Conservation (phyloP, 2,329 filamentous ascomycete genomes). For the Aspergillus sp. region DNA sequence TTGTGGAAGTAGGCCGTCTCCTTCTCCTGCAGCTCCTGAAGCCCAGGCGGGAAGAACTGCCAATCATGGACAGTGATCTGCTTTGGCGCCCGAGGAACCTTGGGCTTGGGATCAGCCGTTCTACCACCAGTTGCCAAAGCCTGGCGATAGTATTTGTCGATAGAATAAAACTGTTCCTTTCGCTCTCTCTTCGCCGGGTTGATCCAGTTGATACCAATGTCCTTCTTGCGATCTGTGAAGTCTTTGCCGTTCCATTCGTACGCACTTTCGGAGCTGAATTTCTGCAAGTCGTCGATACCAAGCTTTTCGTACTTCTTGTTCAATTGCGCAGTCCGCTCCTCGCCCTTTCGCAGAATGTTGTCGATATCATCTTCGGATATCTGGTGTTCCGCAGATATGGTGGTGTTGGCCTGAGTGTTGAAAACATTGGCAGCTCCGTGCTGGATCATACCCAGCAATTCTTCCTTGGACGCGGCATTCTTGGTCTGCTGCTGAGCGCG, state of each 20-base stretch:
- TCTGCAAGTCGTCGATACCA: constrained; percentile 93
- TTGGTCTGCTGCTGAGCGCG: constrained; percentile 88
- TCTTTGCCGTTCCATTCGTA: constrained; percentile 99
- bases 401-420: constrained; percentile 66
- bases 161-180: constrained; percentile 96
- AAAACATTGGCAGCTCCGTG: constrained; percentile 97
- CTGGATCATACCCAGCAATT: constrained; percentile 96
- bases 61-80: constrained; percentile 92
- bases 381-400: constrained; percentile 61
- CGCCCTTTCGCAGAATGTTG: constrained; percentile 78
- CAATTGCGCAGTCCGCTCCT: constrained; percentile 83
- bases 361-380: constrained; percentile 91
- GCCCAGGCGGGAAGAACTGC: constrained; percentile 86
- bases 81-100: constrained; percentile 92
- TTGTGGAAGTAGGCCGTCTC: constrained; percentile 96
- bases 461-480: constrained; percentile 91
- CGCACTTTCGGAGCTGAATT: constrained; percentile 94
- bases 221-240: constrained; percentile 88
- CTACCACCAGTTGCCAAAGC: constrained; percentile 79
- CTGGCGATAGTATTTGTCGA: constrained; percentile 97
- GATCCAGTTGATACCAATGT: constrained; percentile 93
- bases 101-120: constrained; percentile 83
- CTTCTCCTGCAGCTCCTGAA: constrained; percentile 88
- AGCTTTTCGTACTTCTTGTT: constrained; percentile 96
- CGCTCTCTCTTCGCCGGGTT: constrained; percentile 97